Evolutionary conservation across 2,329 filamentous ascomycete genomes (phyloP), one percentile per base, ranked within the genome.

Genomic region (Venturia asperata): DNA sequence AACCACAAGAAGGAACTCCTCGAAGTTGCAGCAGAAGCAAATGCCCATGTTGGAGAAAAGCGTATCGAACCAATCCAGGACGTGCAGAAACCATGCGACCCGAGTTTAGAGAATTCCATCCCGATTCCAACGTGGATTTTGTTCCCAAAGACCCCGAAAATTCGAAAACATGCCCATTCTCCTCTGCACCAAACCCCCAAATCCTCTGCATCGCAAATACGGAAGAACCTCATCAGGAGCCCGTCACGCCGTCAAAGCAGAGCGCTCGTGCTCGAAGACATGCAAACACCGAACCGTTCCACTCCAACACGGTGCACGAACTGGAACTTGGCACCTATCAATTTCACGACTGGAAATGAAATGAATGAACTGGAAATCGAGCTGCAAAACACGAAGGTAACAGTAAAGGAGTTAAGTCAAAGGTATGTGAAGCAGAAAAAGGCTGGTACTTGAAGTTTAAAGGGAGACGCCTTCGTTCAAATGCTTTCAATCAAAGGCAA

Each of bases 161-260:
- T 58, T 21, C 27, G 52, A 21, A 58, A n/a, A 58, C 52, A 37
- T 37, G 52, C 19, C 5, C 52, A 58, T 37, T 58, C 52, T 11
- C 52, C 52, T 37, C n/a, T 58, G 52, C 52, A 58, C 15, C 52
- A 58, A 13, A 37, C 30, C 7, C 17, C 52, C 19, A 58, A 58
- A 11, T 34, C 30, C 13, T 34, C 52, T 2, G 30, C 52, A 15
- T 58, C 52, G 30, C 52, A 58, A 21, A 34, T 37, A 37, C 30
- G 52, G 19, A 58, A 58, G 24, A 58, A 37, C 19, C 52, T 58
- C 30, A 58, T 37, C 9, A 58, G 52, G 13, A 58, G 52, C n/a
- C 52, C 52, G 19, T 58, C 52, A n/a, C 52, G 30, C 30, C 52
- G 52, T 37, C 52, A 37, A 34, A 58, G 30, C 17, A 34, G 37